A percentile compares a stretch with the other conserved stretches of the same genome.
phyloP scores from a whole-genome alignment of 306 rosid genomes.

The Morella rubra region DNA sequence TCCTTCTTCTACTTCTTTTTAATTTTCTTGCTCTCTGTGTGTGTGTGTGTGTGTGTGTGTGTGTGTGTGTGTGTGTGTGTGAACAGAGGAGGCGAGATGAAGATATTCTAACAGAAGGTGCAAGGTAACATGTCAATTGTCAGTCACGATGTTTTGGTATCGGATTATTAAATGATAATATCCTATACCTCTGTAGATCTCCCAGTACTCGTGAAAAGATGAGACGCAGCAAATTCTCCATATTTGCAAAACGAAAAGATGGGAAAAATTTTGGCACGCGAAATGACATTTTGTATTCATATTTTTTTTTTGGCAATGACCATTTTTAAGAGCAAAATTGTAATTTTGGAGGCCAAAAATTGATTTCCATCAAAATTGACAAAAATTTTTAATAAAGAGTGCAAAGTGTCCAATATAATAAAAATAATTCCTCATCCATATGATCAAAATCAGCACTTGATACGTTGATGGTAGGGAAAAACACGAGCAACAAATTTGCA shows the following conservation, averaged over 20 bases:
- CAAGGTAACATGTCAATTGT: neutral
- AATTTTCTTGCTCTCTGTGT: too few relatives aligned
- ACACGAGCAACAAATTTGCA: constrained; percentile 4
- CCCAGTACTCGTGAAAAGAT: neutral
- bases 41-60: too few relatives aligned
- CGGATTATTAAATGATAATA: neutral
- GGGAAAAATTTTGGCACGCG: neutral
- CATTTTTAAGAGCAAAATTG: too few relatives aligned
- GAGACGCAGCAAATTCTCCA: neutral
- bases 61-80: too few relatives aligned
- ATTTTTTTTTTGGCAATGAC: too few relatives aligned
- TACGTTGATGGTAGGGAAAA: neutral
- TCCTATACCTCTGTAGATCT: neutral
- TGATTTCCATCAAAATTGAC: too few relatives aligned
- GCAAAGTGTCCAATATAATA: too few relatives aligned
- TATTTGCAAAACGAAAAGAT: neutral
- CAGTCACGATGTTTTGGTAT: neutral
- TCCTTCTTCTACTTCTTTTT: too few relatives aligned
- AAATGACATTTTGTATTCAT: too few relatives aligned
- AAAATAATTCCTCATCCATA: neutral
- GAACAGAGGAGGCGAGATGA: too few relatives aligned
- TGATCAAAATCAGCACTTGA: neutral
- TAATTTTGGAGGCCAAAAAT: too few relatives aligned
- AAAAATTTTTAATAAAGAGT: too few relatives aligned
- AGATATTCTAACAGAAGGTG: constrained; percentile 5